These are phyloP conservation scores for Penicillium sp. DNA, from an alignment of 2,329 filamentous ascomycete genomes.

Conservation along the genomic window DNA sequence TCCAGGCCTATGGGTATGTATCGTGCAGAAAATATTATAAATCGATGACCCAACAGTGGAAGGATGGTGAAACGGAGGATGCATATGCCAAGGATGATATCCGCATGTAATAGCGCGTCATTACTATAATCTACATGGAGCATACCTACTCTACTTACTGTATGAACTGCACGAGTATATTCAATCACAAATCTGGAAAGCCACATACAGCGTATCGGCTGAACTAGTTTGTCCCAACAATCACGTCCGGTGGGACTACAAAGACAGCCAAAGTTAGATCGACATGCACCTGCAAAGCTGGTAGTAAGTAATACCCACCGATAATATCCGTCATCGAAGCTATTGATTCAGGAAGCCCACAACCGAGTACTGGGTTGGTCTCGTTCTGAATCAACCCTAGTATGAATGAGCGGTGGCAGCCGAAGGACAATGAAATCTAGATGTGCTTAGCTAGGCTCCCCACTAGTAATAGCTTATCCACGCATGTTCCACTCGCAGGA, in stretches of 20 bases:
- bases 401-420: not conserved
- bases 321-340: not conserved
- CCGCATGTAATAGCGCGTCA: not conserved
- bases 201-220: not conserved
- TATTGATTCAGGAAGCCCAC: not conserved
- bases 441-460: not conserved
- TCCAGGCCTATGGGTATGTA: not conserved
- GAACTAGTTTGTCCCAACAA: not conserved
- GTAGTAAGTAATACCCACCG: not conserved
- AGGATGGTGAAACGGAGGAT: not conserved
- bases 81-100: not conserved
- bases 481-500: not conserved
- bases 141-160: not conserved
- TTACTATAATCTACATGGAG: not conserved
- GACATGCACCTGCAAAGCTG: not conserved
- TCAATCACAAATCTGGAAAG: not conserved
- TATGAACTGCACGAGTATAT: not conserved
- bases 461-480: not conserved
- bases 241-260: not conserved
- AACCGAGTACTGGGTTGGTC: not conserved
- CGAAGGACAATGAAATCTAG: not conserved
- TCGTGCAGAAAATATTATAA: not conserved
- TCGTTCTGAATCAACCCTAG: not conserved
- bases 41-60: not conserved
- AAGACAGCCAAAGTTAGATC: not conserved